A percentile compares a stretch with the other conserved stretches of the same genome.
Conservation (phyloP, 768 basidiomycete species). For the Mycena rosella region DNA sequence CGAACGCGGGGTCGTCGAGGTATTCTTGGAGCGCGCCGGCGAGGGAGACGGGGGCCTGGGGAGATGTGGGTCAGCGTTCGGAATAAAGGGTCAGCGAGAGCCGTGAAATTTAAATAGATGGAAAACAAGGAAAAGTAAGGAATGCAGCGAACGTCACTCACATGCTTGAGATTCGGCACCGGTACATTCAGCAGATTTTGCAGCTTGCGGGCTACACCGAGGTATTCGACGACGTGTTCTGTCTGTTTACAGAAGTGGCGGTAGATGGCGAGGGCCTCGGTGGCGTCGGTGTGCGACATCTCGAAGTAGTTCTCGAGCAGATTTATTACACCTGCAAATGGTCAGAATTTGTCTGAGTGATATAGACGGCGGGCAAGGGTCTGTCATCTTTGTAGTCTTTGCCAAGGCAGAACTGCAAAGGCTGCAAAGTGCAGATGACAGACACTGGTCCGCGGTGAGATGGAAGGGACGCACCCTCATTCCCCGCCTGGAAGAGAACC, state of each 20-base stretch:
- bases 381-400: too few relatives aligned
- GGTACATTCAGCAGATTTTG: constrained; percentile 94
- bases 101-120: neutral
- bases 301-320: constrained; percentile 93
- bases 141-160: constrained; percentile 51
- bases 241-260: constrained; percentile 96
- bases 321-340: constrained; percentile 45
- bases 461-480: constrained; percentile 84
- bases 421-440: too few relatives aligned
- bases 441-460: too few relatives aligned
- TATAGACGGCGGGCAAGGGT: too few relatives aligned
- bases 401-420: too few relatives aligned
- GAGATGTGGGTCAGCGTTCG: neutral
- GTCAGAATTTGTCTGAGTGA: too few relatives aligned
- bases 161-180: constrained; percentile 94
- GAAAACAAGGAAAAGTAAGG: neutral
- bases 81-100: neutral
- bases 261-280: constrained; percentile 87
- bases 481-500: constrained; percentile 95
- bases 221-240: constrained; percentile 91
- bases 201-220: constrained; percentile 92
- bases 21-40: constrained; percentile 96
- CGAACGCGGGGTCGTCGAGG: constrained; percentile 95
- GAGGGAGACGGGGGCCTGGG: constrained; percentile 93
- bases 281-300: constrained; percentile 95